A percentile compares a stretch with the other conserved stretches of the same genome.
Conservation (phyloP, 768 basidiomycete genomes). For the Tulasnella sp. region DNA sequence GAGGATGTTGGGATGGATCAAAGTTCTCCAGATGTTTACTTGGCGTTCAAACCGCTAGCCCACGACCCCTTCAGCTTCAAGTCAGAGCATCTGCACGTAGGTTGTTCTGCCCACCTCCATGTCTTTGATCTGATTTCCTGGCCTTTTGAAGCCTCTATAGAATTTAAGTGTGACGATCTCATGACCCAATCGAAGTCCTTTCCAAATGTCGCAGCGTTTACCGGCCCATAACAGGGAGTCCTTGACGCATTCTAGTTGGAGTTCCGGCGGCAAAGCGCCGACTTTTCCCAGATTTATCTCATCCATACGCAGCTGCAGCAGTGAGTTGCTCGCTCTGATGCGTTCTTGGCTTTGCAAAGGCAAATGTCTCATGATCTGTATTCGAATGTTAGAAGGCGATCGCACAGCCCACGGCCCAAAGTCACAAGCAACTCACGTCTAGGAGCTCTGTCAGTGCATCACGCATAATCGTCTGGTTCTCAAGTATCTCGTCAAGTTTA, state of each 20-base stretch:
- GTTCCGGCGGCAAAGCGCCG: not conserved
- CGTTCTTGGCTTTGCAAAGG: not conserved
- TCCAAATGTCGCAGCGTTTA: not conserved
- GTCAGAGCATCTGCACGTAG: too few species aligned
- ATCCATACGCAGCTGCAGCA: not conserved
- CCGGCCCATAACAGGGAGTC: not conserved
- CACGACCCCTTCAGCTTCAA: not conserved
- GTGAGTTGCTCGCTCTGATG: not conserved
- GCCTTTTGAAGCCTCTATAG: not conserved
- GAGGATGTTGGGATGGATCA: slow-evolving; percentile 21
- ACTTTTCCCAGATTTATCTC: not conserved
- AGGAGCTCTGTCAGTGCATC: not conserved
- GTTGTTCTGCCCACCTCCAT: too few species aligned
- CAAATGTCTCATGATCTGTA: not conserved
- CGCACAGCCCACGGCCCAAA: not conserved
- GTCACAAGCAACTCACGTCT: not conserved
- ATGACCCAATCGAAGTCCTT: slow-evolving; percentile 15
- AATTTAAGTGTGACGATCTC: slow-evolving; percentile 12
- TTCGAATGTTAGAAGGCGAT: not conserved
- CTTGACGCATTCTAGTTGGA: not conserved
- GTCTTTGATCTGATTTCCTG: too few species aligned
- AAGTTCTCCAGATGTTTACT: slow-evolving; percentile 13
- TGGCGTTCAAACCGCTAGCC: slow-evolving; percentile 22
- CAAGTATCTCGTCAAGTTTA: not conserved
- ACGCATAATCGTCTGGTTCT: not conserved